Evolutionary conservation across 2,329 filamentous ascomycete genomes (phyloP).

Genomic region (Ophiocordyceps australis): DNA sequence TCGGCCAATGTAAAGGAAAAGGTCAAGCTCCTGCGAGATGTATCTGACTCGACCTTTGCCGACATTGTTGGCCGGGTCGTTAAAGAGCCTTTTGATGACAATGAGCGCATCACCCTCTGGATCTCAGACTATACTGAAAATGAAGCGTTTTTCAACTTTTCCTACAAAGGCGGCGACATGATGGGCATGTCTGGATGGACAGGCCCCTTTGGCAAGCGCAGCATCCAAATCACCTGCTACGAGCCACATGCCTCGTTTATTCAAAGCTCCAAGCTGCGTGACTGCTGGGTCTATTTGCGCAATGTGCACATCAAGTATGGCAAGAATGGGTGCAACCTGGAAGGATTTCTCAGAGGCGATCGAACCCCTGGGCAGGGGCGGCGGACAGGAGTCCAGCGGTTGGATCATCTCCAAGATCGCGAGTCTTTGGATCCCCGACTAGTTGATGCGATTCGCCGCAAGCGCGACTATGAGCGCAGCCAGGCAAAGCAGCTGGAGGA

Average conservation of each 20-base stretch:
- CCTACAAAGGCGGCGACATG: constrained; percentile 10
- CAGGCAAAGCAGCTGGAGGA: constrained; percentile 20
- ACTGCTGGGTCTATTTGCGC: constrained; percentile 44
- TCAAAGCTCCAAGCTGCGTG: constrained; percentile 30
- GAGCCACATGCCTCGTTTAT: constrained; percentile 46
- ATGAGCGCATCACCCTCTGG: constrained; percentile 42
- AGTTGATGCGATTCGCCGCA: constrained; percentile 42
- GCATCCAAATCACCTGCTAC: constrained; percentile 54
- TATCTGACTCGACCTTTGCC: constrained; percentile 36
- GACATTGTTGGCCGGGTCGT: constrained; percentile 60
- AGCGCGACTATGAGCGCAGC: constrained; percentile 41
- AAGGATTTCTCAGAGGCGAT: constrained; percentile 56
- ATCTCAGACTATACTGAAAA: constrained; percentile 75
- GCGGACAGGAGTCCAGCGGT: too few relatives aligned
- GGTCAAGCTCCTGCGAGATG: constrained; percentile 46
- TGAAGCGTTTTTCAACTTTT: constrained; percentile 34
- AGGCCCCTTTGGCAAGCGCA: constrained; percentile 57
- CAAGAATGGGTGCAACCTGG: constrained; percentile 34
- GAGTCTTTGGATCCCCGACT: constrained; percentile 27
- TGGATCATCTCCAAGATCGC: constrained; percentile 20
- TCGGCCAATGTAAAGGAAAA: constrained; percentile 32
- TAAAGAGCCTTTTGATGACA: constrained; percentile 21
- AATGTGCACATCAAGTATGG: constrained; percentile 56
- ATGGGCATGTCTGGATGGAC: constrained; percentile 33
- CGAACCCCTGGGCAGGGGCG: too few relatives aligned